Evolutionary conservation across 768 basidiomycete genomes (phyloP).

Genomic region (Podaxis rugospora): DNA sequence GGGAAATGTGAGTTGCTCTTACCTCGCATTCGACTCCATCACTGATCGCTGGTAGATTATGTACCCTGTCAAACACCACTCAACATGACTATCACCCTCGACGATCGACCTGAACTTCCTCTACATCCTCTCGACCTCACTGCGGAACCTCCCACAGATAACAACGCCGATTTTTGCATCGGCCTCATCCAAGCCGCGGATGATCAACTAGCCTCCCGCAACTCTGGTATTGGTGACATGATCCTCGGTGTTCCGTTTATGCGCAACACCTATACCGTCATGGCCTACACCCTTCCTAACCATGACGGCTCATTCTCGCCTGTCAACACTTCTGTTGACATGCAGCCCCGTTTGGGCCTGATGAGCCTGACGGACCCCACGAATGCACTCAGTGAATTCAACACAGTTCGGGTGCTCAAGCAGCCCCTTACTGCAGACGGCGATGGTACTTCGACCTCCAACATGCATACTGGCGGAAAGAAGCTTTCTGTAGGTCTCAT

Average conservation of each 20-base stretch:
- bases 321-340: conserved; percentile 7
- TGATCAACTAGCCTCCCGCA: conserved; percentile 29
- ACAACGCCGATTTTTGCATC: conserved; percentile 44
- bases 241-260: conserved; percentile 78
- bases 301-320: conserved; percentile 40
- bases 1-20: conserved; percentile 52
- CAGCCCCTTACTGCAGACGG: conserved; percentile 39
- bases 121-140: conserved; percentile 78
- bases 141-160: conserved; percentile 36
- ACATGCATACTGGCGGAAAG: conserved; percentile 19
- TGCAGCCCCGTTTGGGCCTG: conserved; percentile 50
- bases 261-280: conserved; percentile 71
- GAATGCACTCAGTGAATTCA: conserved; percentile 61
- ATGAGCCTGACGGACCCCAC: conserved; percentile 59
- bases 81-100: conserved; percentile 64
- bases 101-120: conserved; percentile 49
- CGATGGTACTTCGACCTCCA: not conserved
- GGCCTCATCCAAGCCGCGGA: conserved; percentile 66
- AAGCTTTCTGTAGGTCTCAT: conserved; percentile 56
- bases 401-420: conserved; percentile 62
- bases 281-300: conserved; percentile 56
- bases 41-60: conserved; percentile 46
- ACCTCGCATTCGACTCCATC: not conserved
- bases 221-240: conserved; percentile 53
- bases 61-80: conserved; percentile 68